These are phyloP conservation scores for Sporothrix globosa DNA, from an alignment of 2,329 filamentous ascomycete species.

Conservation along the genomic window DNA sequence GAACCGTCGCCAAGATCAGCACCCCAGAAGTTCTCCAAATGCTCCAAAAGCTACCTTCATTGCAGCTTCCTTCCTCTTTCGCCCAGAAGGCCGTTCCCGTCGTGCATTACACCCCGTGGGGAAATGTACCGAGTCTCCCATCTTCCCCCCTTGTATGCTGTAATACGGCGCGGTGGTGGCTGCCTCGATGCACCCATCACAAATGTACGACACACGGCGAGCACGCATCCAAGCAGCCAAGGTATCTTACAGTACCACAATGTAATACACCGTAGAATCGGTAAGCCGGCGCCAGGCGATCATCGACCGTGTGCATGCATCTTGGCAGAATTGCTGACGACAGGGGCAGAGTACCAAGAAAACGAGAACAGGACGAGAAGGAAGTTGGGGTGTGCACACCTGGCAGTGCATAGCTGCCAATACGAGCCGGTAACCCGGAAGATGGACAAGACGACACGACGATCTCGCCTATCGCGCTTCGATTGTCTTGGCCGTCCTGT, in stretches of 20 bases:
- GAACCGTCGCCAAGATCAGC: neutral
- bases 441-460: neutral
- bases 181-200: neutral
- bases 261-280: neutral
- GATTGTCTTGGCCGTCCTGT: no score
- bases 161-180: neutral
- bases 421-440: neutral
- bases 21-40: neutral
- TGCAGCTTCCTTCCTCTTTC: neutral
- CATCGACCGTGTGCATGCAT: neutral
- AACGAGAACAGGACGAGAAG: neutral
- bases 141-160: neutral
- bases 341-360: neutral
- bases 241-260: neutral
- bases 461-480: neutral
- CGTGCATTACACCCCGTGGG: no score
- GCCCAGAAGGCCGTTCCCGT: no score
- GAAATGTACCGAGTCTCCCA: no score
- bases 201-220: neutral
- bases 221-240: no score
- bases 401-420: neutral
- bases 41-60: neutral
- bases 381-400: neutral
- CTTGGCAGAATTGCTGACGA: conserved; percentile 8
- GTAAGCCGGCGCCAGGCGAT: neutral